Conservation (phyloP, 768 basidiomycete genomes). For the Tylopilus sp. region DNA sequence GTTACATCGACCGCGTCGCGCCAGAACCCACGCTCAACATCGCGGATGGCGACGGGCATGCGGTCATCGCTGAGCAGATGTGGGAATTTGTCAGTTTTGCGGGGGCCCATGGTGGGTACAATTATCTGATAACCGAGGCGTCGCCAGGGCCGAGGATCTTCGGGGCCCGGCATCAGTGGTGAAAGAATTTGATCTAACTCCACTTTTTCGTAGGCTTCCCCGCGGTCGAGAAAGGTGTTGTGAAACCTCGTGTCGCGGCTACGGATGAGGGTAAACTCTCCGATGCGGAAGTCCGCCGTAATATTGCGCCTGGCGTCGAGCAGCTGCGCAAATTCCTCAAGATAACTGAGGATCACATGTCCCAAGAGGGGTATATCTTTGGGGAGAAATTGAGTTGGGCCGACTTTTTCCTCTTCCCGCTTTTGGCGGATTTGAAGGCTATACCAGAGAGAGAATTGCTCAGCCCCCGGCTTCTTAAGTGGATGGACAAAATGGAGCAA, state of each 20-base stretch:
- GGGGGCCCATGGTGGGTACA: conserved; percentile 20
- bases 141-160: no score
- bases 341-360: conserved; percentile 21
- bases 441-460: conserved; percentile 26
- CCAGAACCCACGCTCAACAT: conserved; percentile 28
- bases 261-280: conserved; percentile 22
- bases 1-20: conserved; percentile 28
- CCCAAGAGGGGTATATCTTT: conserved; percentile 28
- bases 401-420: conserved; percentile 33
- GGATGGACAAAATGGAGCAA: conserved; percentile 26
- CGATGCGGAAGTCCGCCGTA: conserved; percentile 20
- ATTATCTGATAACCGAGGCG: not conserved
- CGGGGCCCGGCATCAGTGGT: no score
- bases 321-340: conserved; percentile 17
- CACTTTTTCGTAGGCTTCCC: conserved; percentile 23
- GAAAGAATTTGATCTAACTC: no score
- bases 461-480: conserved; percentile 18
- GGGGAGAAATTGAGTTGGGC: conserved; percentile 29
- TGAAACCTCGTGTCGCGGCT: conserved; percentile 30
- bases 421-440: conserved; percentile 29
- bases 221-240: conserved; percentile 29
- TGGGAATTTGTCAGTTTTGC: conserved; percentile 33
- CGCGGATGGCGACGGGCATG: conserved; percentile 16
- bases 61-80: conserved; percentile 28
- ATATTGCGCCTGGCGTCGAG: conserved; percentile 17